A percentile compares a stretch with the other conserved stretches of the same genome.
These are phyloP conservation scores for Kwoniella mangroviensis DNA, from an alignment of 768 basidiomycete species.

Conservation along the genomic window DNA sequence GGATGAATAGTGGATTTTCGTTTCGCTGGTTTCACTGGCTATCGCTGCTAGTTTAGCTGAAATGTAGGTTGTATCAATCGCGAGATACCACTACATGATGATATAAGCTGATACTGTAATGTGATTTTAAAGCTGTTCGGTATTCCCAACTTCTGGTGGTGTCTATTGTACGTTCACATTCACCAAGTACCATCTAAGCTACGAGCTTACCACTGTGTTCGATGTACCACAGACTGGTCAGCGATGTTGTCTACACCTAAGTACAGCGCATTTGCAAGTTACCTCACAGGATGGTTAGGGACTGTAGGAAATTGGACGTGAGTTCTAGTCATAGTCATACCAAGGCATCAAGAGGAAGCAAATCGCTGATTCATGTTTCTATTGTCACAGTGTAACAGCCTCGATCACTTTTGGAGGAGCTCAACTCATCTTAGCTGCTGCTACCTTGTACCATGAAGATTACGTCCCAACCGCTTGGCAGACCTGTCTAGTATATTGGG, in stretches of 20 bases:
- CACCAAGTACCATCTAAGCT: too few species aligned
- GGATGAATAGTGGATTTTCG: slow-evolving; percentile 41
- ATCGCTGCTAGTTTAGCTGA: slow-evolving; percentile 49
- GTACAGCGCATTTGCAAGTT: slow-evolving; percentile 64
- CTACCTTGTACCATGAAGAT: slow-evolving; percentile 65
- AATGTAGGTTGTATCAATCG: slow-evolving; percentile 29
- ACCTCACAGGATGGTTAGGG: slow-evolving; percentile 73
- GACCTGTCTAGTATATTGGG: slow-evolving; percentile 67
- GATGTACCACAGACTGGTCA: slow-evolving; percentile 62
- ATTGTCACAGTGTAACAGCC: too few species aligned
- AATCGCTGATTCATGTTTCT: too few species aligned
- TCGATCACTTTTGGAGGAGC: slow-evolving; percentile 71
- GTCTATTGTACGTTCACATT: slow-evolving; percentile 45
- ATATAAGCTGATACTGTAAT: slow-evolving; percentile 30
- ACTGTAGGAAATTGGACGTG: slow-evolving; percentile 72
- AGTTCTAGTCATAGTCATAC: too few species aligned
- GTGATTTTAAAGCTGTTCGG: slow-evolving; percentile 43
- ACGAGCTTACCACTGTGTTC: too few species aligned
- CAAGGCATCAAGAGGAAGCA: too few species aligned
- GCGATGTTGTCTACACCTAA: slow-evolving; percentile 66
- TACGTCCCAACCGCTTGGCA: slow-evolving; percentile 69
- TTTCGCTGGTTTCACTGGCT: slow-evolving; percentile 40
- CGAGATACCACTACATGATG: not conserved
- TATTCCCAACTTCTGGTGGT: slow-evolving; percentile 53
- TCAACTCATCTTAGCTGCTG: slow-evolving; percentile 68